Percentiles rank a stretch among this genome's conserved stretches.
These are phyloP conservation scores for Roridomyces roridus DNA, from an alignment of 768 basidiomycete genomes.

Conservation along the genomic window DNA sequence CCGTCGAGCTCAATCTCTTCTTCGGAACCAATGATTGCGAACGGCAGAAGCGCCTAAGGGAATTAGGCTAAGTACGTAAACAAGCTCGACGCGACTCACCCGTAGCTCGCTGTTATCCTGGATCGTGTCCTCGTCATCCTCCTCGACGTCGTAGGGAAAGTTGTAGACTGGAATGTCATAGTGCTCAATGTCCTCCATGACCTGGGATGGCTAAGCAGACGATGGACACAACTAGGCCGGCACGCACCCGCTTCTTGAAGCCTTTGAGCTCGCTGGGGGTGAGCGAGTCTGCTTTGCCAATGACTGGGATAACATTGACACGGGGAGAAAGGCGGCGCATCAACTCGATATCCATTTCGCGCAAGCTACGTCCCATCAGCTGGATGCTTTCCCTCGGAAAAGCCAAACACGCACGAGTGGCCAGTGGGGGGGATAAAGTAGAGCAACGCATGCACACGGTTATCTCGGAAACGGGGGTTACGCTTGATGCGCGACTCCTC, in stretches of 20 bases:
- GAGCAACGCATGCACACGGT: conserved; percentile 93
- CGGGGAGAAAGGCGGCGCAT: conserved; percentile 98
- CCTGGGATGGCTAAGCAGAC: conserved; percentile 50
- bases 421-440: conserved; percentile 99
- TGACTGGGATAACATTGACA: conserved; percentile 98
- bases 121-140: conserved; percentile 99
- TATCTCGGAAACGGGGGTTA: conserved; percentile 98
- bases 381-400: conserved; percentile 3
- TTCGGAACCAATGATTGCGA: conserved; percentile 96
- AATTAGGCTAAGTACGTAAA: conserved; percentile 7
- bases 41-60: conserved; percentile 85
- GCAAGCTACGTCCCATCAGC: conserved; percentile 56
- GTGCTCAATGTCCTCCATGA: conserved; percentile 99
- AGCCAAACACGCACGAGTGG: conserved; percentile 74
- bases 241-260: conserved; percentile 90
- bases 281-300: conserved; percentile 95
- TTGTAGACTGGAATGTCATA: conserved; percentile 99
- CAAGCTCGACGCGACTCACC: conserved; percentile 47
- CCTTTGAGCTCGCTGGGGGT: conserved; percentile 92
- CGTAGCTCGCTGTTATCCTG: conserved; percentile 96
- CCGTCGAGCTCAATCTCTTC: conserved; percentile 96
- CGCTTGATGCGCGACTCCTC: conserved; percentile 99
- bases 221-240: neutral
- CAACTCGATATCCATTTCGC: conserved; percentile 99
- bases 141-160: conserved; percentile 99